A percentile compares a stretch with the other conserved stretches of the same genome.
Evolutionary conservation across 2,329 filamentous ascomycete species (phyloP).

Genomic region (Pestalotiopsis sp.): DNA sequence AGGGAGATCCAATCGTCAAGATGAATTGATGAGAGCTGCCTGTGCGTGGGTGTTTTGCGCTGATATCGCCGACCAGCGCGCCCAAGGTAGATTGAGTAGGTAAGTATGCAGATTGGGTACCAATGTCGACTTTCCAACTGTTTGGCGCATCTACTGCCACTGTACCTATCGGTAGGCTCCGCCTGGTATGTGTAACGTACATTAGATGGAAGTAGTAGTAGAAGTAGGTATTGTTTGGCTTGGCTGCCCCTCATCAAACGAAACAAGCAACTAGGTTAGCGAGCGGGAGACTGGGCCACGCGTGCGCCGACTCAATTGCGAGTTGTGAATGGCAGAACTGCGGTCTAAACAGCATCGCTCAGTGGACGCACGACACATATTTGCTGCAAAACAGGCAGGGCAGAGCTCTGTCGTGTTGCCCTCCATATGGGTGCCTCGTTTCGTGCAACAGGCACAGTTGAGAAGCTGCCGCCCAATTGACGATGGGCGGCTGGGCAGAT

Average conservation of each 20-base stretch:
- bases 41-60: not conserved
- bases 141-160: not conserved
- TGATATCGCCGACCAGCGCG: slow-evolving; percentile 1
- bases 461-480: slow-evolving; percentile 1
- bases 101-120: slow-evolving; percentile 8
- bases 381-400: not conserved
- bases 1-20: slow-evolving; percentile 25
- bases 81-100: not conserved
- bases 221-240: not conserved
- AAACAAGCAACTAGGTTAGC: not conserved
- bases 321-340: not conserved
- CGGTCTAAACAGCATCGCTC: not conserved
- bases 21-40: slow-evolving; percentile 25
- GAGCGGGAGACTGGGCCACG: not conserved
- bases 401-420: slow-evolving; percentile 9
- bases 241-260: not conserved
- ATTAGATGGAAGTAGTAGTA: not conserved
- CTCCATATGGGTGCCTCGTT: slow-evolving; percentile 12
- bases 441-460: slow-evolving; percentile 4
- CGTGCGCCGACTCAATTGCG: not conserved
- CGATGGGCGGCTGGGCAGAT: not conserved
- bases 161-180: not conserved
- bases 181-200: not conserved
- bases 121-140: slow-evolving; percentile 3
- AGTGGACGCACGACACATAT: not conserved